Evolutionary conservation across 2,329 filamentous ascomycete genomes (phyloP).

Genomic region (Elsinoe necatrix): DNA sequence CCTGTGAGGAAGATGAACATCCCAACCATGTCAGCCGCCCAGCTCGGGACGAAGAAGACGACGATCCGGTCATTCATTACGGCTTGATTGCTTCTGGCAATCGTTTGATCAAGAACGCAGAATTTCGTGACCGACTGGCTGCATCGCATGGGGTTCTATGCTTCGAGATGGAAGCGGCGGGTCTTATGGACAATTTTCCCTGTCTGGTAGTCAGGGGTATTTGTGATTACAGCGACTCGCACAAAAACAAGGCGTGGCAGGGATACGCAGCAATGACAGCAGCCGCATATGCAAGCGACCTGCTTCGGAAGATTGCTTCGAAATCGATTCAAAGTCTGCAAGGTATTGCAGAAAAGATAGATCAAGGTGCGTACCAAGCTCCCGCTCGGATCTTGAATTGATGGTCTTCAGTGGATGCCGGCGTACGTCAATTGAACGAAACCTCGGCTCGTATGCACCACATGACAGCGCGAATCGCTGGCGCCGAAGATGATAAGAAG

Average conservation of each 20-base stretch:
- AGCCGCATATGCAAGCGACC: constrained; percentile 23
- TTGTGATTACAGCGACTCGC: constrained; percentile 21
- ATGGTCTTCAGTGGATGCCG: no score
- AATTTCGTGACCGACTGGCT: neutral
- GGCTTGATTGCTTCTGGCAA: constrained; percentile 19
- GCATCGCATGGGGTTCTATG: constrained; percentile 5
- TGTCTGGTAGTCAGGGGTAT: constrained; percentile 22
- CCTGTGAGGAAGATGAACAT: no score
- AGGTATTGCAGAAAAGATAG: no score
- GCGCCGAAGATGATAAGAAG: no score
- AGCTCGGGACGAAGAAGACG: neutral
- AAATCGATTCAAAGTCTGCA: no score
- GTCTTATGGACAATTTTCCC: constrained; percentile 18
- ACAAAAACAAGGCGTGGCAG: constrained; percentile 28
- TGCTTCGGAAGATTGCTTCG: neutral
- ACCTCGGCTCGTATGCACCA: no score
- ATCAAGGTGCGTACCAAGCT: no score
- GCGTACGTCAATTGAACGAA: no score
- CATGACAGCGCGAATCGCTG: no score
- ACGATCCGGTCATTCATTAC: constrained; percentile 16
- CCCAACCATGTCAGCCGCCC: no score
- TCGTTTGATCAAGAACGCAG: constrained; percentile 17
- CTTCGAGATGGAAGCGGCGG: constrained; percentile 20
- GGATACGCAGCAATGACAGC: constrained; percentile 25
- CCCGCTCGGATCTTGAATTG: no score